Base-by-base conservation (phyloP, 768 basidiomycete genomes). In the Pleurotus tuber-regium region DNA sequence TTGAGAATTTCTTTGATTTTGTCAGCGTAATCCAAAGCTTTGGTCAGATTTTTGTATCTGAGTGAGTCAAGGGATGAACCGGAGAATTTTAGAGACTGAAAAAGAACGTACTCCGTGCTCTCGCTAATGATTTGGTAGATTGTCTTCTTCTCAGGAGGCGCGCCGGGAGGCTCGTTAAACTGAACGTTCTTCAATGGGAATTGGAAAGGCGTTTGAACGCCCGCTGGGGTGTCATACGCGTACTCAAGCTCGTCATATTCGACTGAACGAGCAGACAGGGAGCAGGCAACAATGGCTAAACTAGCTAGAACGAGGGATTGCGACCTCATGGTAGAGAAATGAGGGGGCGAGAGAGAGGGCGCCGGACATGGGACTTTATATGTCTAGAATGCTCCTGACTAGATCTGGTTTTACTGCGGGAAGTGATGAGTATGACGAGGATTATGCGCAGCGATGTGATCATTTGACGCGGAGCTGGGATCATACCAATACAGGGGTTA, bases 1-100 rank as follows among this genome's bases (percentile, higher is more conserved):
- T 77, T 72, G 33, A 77, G 62, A 14, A 74, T 43, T 11, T 61
- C 56, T 6, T 65, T 65, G 21, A 72, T 64, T 25, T 71, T 69
- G 19, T 74, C 70, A 16, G 70, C 70, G 44, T 33, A 48, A 4
- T 36, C 30, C 11, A 48, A 24, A 16, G 46, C 46, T 24, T 48
- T 48, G 10, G 46, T 33, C 46, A 48, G 23, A 9, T 48, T 48
- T 11, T 16, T 48, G n/a, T 33, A 48, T 14, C 46, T 48, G 12
- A 10, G n/a, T n/a, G n/a, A n/a, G n/a, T n/a, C n/a, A n/a, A n/a
- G n/a, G n/a, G n/a, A n/a, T n/a, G n/a, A n/a, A n/a, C n/a, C n/a
- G n/a, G n/a, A n/a, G n/a, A n/a, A n/a, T n/a, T n/a, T n/a, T n/a
- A n/a, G n/a, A n/a, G n/a, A n/a, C n/a, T n/a, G n/a, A n/a, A n/a